Base-by-base conservation (phyloP, 257 asterid species). In the Orobanche coerulescens region DNA sequence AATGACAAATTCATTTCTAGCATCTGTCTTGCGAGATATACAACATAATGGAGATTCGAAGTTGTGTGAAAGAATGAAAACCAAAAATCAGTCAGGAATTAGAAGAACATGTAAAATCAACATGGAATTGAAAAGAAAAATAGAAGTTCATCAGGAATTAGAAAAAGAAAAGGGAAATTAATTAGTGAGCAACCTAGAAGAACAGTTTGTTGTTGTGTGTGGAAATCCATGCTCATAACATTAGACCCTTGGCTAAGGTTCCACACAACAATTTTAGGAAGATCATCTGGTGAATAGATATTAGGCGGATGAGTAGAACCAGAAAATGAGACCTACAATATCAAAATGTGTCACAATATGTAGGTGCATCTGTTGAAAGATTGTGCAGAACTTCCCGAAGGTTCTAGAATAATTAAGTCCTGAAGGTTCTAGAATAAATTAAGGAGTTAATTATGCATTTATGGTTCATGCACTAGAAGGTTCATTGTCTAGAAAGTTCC, bases 201-300 rank as follows among this genome's bases (percentile, higher is more conserved):
- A 67, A 92, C 84, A 53, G 97, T 92, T 72, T 88, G 95, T 60
- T 86, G 98, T 73, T 79, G 94, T 11, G 98, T 95, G 77, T 92
- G 98, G 75, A 88, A 92, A 73, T 92, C 97, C 95, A 92, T 78
- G 88, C 98, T 88, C 98, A 86, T 88, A 65, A 86, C 94, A 71
- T 84, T 86, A 56, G 98, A 88, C 61, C 98, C 98, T 73, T 92
- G 97, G 72, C 83, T 86, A 67, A 92, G 91, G 56, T 81, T 89
- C 58, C 97, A 83, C 48, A 80, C 74, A 64, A 83, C 95, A 71
- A 81, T 76, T 84, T 84, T 92, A 34, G 98, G 98, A 69, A 92
- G 95, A 79, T 92, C 98, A 75, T 92, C 98, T 36, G 85, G 84
- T 58, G 98, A 86, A 78, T 75, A 81, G 54, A 74, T 71, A 73